phyloP scores from a whole-genome alignment of 192 early-diverging fungal species.

The Coemansia sp. region DNA sequence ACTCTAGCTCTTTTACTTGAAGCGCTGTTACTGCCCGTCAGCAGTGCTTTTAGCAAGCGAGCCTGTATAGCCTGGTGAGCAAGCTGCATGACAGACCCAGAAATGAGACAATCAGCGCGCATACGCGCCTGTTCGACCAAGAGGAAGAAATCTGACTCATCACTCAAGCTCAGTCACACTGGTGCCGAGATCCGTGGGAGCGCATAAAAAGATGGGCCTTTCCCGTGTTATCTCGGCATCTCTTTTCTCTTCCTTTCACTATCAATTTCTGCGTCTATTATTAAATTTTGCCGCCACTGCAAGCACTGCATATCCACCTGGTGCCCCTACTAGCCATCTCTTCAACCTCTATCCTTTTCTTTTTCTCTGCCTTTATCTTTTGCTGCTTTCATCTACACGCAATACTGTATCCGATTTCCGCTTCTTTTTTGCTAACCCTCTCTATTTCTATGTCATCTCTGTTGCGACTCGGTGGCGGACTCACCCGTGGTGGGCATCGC shows the following conservation, averaged over 20 bases:
- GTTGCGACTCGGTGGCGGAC: not conserved
- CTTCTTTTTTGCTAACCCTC: not conserved
- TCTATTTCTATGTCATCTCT: not conserved
- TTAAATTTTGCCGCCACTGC: not conserved
- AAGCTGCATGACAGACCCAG: too few relatives aligned
- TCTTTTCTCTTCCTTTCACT: too few relatives aligned
- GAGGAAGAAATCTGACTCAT: not conserved
- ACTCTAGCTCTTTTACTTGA: too few relatives aligned
- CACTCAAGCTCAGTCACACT: too few relatives aligned
- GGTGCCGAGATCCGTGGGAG: not conserved
- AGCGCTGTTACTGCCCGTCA: too few relatives aligned
- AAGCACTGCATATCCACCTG: not conserved
- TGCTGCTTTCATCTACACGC: too few relatives aligned
- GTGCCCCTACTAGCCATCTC: not conserved
- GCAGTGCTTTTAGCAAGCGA: too few relatives aligned
- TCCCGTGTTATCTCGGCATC: not conserved
- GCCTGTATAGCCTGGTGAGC: too few relatives aligned
- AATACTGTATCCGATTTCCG: constrained; percentile 2
- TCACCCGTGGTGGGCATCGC: not conserved
- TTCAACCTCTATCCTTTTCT: not conserved
- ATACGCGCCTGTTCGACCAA: too few relatives aligned
- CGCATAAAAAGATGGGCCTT: not conserved
- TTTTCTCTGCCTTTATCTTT: not conserved
- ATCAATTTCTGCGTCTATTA: too few relatives aligned
- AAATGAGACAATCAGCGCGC: too few relatives aligned